Evolutionary conservation across 257 asterid genomes (phyloP).

Genomic region (Jacaranda copaia): DNA sequence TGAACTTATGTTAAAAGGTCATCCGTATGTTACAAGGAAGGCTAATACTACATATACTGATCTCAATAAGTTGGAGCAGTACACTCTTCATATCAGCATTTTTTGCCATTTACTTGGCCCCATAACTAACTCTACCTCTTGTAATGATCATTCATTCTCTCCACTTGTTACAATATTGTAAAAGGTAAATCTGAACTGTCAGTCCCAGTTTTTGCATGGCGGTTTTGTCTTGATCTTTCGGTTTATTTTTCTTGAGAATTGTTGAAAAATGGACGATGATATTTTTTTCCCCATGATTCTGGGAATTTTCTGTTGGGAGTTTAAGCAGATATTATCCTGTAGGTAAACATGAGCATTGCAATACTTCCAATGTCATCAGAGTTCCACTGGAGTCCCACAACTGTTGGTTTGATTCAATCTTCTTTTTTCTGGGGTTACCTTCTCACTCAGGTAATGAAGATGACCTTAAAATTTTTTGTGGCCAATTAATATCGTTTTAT

Average conservation of each 20-base stretch:
- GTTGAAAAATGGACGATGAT: neutral
- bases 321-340: slow-evolving; percentile 39
- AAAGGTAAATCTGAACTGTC: neutral
- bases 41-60: neutral
- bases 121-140: neutral
- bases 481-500: neutral
- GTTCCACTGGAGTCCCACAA: slow-evolving; percentile 77
- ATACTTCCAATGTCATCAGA: slow-evolving; percentile 95
- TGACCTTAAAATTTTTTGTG: slow-evolving; percentile 13
- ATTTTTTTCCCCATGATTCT: neutral
- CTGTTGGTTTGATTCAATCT: slow-evolving; percentile 91
- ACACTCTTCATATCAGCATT: neutral
- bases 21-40: neutral
- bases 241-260: neutral
- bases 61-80: neutral
- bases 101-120: too few species aligned
- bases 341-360: slow-evolving; percentile 98
- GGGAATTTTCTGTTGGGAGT: slow-evolving; percentile 29
- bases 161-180: neutral
- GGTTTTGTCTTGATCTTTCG: neutral
- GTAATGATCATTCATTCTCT: neutral
- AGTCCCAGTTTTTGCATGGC: neutral
- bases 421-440: slow-evolving; percentile 97
- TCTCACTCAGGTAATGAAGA: slow-evolving; percentile 77
- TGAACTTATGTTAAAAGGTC: neutral